phyloP scores from a whole-genome alignment of 345 rosid species.

The Lumnitzera littorea region DNA sequence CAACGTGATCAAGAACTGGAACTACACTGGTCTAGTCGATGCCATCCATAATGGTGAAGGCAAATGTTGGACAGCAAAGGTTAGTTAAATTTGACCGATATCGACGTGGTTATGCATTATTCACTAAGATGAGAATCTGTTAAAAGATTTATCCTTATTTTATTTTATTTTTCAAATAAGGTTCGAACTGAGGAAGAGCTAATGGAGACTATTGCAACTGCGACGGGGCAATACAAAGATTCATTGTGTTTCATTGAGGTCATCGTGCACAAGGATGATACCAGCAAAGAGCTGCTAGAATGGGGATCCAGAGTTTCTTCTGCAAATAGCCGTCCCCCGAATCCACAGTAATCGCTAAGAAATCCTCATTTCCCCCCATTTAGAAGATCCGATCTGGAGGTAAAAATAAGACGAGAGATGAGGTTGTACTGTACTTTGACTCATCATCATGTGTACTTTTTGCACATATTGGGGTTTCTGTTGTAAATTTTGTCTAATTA shows the following conservation, averaged over 20 bases:
- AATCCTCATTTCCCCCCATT: background rate
- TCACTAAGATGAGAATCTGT: background rate
- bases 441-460: background rate
- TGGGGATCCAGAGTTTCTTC: conserved; percentile 74
- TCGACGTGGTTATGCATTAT: background rate
- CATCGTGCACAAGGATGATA: conserved; percentile 61
- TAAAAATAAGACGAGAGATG: background rate
- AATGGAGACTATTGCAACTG: conserved; percentile 32
- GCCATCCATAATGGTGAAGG: conserved; percentile 77
- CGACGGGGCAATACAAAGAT: conserved; percentile 37
- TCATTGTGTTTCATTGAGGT: conserved; percentile 61
- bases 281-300: conserved; percentile 76
- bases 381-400: background rate
- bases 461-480: no score
- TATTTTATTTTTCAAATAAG: conserved; percentile 10
- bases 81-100: background rate
- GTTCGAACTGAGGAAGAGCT: conserved; percentile 48
- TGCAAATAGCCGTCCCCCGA: conserved; percentile 66
- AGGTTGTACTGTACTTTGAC: background rate
- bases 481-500: no score
- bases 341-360: conserved; percentile 37
- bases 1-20: conserved; percentile 76
- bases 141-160: no score
- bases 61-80: conserved; percentile 74
- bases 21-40: conserved; percentile 50